A percentile compares a stretch with the other conserved stretches of the same genome.
phyloP scores from a whole-genome alignment of 1,284 basidiomycete species.

The Psilocybe mexicana region DNA sequence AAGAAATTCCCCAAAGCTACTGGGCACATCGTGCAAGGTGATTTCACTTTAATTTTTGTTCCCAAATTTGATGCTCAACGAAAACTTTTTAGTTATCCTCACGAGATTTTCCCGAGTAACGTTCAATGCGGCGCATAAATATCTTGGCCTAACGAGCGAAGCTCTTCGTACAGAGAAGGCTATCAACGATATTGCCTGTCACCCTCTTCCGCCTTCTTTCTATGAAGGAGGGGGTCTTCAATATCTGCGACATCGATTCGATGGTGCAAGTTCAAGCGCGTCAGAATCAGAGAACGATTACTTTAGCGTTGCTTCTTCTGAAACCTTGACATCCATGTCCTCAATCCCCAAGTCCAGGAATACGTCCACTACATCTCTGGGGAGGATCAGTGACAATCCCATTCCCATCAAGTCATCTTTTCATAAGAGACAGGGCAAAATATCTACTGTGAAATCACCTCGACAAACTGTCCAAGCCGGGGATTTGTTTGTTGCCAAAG shows the following conservation, averaged over 20 bases:
- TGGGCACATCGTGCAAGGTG: conserved; percentile 93
- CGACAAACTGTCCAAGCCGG: conserved; percentile 66
- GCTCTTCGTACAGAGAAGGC: conserved; percentile 95
- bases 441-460: conserved; percentile 28
- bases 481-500: conserved; percentile 59
- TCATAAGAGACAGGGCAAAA: conserved; percentile 10
- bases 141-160: conserved; percentile 93
- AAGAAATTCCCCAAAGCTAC: conserved; percentile 97
- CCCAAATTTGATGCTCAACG: not conserved
- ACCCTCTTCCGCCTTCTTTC: conserved; percentile 89
- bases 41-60: conserved; percentile 1
- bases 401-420: conserved; percentile 17
- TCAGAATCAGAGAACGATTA: conserved; percentile 58
- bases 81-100: conserved; percentile 70
- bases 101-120: conserved; percentile 97
- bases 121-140: conserved; percentile 94
- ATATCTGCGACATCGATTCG: conserved; percentile 84
- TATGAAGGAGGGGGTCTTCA: conserved; percentile 95
- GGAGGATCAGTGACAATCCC: conserved; percentile 23
- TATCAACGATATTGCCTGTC: conserved; percentile 95
- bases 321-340: conserved; percentile 23
- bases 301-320: conserved; percentile 39
- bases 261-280: conserved; percentile 46
- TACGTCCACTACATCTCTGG: conserved; percentile 28
- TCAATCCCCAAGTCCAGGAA: conserved; percentile 26